phyloP scores from a whole-genome alignment of 331 rosid genomes.

The Dryas integrifolia region DNA sequence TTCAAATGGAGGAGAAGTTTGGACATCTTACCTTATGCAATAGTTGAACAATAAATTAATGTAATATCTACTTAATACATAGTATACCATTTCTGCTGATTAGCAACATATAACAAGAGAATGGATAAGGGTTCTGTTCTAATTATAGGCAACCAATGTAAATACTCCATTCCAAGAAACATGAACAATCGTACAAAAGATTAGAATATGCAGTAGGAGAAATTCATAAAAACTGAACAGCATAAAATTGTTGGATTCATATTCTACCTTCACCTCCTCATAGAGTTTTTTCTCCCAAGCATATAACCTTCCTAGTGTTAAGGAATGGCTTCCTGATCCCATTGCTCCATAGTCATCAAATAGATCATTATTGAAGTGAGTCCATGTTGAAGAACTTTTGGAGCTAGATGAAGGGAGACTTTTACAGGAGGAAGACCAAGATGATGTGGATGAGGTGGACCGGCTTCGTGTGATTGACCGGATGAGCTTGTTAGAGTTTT shows the following conservation, averaged over 20 bases:
- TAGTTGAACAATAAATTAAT: not conserved
- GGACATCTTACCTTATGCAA: not conserved
- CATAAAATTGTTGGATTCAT: not conserved
- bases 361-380: conserved; percentile 23
- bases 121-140: not conserved
- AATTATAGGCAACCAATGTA: not conserved
- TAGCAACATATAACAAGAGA: not conserved
- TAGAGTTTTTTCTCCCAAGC: conserved; percentile 36
- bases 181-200: not conserved
- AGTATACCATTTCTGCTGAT: not conserved
- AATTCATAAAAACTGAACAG: not conserved
- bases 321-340: conserved; percentile 28
- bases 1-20: not conserved
- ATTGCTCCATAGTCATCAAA: conserved; percentile 27
- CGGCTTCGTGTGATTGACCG: conserved; percentile 32
- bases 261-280: conserved; percentile 31
- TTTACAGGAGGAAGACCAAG: conserved; percentile 36
- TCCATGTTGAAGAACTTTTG: conserved; percentile 29
- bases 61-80: not conserved
- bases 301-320: conserved; percentile 27
- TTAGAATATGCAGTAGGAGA: not conserved
- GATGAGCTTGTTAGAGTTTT: conserved; percentile 29
- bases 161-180: not conserved
- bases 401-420: conserved; percentile 30
- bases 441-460: conserved; percentile 28